Evolutionary conservation across 352 stramenopile genomes (phyloP).

Genomic region (Phytophthora fragariaefolia): DNA sequence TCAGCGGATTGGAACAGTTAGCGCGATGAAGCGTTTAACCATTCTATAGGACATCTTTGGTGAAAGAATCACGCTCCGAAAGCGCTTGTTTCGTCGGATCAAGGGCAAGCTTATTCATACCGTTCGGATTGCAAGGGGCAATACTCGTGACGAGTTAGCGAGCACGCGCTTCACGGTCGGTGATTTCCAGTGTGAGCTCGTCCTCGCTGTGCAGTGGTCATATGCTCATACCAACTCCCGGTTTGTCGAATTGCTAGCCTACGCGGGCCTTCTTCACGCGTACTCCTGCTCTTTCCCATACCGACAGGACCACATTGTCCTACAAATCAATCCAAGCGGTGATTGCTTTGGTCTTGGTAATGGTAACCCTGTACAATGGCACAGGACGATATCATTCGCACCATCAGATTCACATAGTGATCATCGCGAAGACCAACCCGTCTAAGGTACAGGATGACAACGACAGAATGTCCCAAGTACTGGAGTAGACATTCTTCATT

Average conservation of each 20-base stretch:
- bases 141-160: conserved; percentile 93
- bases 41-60: neutral
- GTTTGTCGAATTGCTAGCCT: too few relatives aligned
- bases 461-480: conserved; percentile 32
- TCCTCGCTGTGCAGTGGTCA: conserved; percentile 90
- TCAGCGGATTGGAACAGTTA: neutral
- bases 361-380: conserved; percentile 95
- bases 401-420: conserved; percentile 98
- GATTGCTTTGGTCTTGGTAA: conserved; percentile 93
- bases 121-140: conserved; percentile 95
- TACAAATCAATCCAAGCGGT: too few relatives aligned
- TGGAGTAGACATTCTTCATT: neutral
- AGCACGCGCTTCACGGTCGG: conserved; percentile 93
- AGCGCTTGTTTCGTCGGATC: too few relatives aligned
- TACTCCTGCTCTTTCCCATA: conserved; percentile 98
- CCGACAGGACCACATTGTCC: too few relatives aligned
- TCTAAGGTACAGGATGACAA: conserved; percentile 92
- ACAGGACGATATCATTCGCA: conserved; percentile 93
- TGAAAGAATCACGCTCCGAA: too few relatives aligned
- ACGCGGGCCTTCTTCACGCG: too few relatives aligned
- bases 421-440: conserved; percentile 96
- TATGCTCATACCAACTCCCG: conserved; percentile 95
- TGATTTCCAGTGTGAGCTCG: conserved; percentile 96
- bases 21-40: neutral
- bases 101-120: too few relatives aligned